Evolutionary conservation across 2,329 filamentous ascomycete genomes (phyloP), one percentile per base, ranked within the genome.

Genomic region (Amphichorda felina): DNA sequence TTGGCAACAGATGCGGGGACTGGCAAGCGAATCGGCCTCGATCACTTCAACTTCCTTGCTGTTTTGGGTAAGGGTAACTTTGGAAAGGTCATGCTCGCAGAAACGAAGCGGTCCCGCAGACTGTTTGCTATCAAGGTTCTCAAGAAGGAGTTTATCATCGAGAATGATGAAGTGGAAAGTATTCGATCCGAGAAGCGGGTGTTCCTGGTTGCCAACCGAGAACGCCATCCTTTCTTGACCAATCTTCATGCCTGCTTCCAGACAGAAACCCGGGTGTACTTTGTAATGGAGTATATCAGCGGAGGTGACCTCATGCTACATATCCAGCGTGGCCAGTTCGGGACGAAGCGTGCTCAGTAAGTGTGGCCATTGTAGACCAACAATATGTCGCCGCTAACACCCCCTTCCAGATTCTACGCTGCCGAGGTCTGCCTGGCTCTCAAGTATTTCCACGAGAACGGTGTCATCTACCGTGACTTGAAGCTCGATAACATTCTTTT

Each of bases 71-170:
- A 98, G 63, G 91, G 91, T 64, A 98, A 98, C 63, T 98, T 98
- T 54, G 91, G 91, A 58, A 98, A 98, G 63, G 91, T 98, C 62
- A 98, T 98, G 91, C 68, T 98, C 57, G 91, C 91, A 2, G 93
- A 98, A 63, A 94, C 91, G 2, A 98, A 98, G 68, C 79, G 78
- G 37, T 79, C 83, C 8, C 85, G 88, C 59, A 83, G 89, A 57
- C 69, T 98, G 7, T 98, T 96, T 56, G 91, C 91, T 38, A 98
- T 98, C 60, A 98, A 98, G 63, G 91, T 98, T 26, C 66, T 98
- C 47, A 98, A 98, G 73, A 98, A 98, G 65, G 91, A 98, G 58
- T 98, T 98, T 57, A 98, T 98, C 54, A 98, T 98, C 42, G 93
- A 98, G 56, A 94, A 98, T 45, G 91, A 98, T 53, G 91, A 98